Evolutionary conservation across 192 early-diverging fungal genomes (phyloP).

Genomic region (Podila epigama): DNA sequence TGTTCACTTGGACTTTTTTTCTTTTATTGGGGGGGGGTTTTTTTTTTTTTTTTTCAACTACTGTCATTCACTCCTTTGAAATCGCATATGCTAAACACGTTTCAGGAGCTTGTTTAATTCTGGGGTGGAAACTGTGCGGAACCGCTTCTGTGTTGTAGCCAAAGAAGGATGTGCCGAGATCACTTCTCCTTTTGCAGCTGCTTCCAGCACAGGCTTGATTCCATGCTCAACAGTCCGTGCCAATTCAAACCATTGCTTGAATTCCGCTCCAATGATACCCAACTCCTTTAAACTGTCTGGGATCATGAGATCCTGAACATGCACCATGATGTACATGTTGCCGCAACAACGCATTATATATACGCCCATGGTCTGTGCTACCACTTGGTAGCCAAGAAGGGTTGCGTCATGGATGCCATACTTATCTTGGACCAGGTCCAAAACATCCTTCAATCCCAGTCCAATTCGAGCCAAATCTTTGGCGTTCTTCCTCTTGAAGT

Average conservation of each 20-base stretch:
- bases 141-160: neutral
- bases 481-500: slow-evolving; percentile 12
- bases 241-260: neutral
- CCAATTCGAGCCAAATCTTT: slow-evolving; percentile 23
- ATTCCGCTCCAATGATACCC: neutral
- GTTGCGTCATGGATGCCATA: slow-evolving; percentile 6
- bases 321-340: slow-evolving; percentile 16
- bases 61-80: no score
- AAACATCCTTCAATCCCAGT: slow-evolving; percentile 14
- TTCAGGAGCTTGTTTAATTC: neutral
- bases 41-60: no score
- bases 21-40: no score
- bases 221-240: neutral
- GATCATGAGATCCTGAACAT: no score
- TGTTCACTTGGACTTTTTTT: no score
- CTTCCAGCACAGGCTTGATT: neutral
- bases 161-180: neutral
- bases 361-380: slow-evolving; percentile 13
- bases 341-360: slow-evolving; percentile 12
- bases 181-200: neutral
- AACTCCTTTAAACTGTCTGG: neutral
- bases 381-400: slow-evolving; percentile 17
- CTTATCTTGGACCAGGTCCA: slow-evolving; percentile 26
- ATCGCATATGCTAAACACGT: neutral
- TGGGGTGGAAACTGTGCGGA: neutral